phyloP scores from a whole-genome alignment of 1,139 yeast species.

The Blastobotrys persicus region DNA sequence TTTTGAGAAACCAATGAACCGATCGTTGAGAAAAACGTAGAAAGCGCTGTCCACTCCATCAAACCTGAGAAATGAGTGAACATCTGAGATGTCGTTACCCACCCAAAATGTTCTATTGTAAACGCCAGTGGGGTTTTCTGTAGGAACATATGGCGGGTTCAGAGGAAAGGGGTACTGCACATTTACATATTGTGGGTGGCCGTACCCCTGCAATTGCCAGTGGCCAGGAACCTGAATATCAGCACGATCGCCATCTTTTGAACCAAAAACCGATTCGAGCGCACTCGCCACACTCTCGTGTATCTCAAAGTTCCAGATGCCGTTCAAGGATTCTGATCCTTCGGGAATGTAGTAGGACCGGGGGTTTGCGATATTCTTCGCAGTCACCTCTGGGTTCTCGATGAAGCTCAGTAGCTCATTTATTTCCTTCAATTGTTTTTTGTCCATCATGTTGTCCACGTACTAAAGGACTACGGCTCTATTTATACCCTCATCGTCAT shows the following conservation, averaged over 20 bases:
- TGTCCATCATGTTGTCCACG: too few species aligned
- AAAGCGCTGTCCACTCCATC: conserved; percentile 41
- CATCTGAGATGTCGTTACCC: neutral
- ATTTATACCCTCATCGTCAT: too few species aligned
- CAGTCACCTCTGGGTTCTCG: conserved; percentile 3
- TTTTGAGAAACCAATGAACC: conserved; percentile 36
- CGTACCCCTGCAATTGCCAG: conserved; percentile 42
- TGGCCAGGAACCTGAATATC: conserved; percentile 39
- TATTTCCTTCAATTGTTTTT: neutral
- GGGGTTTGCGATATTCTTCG: conserved; percentile 15
- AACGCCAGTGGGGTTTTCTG: conserved; percentile 39
- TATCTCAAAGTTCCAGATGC: conserved; percentile 37
- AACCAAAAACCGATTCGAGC: neutral
- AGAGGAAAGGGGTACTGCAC: conserved; percentile 37
- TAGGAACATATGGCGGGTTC: conserved; percentile 39
- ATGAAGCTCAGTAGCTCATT: neutral
- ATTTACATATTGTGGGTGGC: conserved; percentile 39
- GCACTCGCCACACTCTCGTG: conserved; percentile 20
- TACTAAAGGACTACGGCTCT: too few species aligned
- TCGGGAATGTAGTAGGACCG: conserved; percentile 33
- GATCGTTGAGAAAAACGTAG: conserved; percentile 36
- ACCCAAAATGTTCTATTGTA: conserved; percentile 31
- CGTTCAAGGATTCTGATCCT: conserved; percentile 30
- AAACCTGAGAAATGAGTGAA: conserved; percentile 28
- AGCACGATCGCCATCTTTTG: conserved; percentile 14